Conservation (phyloP, 345 rosid genomes). For the Salix suchowensis region DNA sequence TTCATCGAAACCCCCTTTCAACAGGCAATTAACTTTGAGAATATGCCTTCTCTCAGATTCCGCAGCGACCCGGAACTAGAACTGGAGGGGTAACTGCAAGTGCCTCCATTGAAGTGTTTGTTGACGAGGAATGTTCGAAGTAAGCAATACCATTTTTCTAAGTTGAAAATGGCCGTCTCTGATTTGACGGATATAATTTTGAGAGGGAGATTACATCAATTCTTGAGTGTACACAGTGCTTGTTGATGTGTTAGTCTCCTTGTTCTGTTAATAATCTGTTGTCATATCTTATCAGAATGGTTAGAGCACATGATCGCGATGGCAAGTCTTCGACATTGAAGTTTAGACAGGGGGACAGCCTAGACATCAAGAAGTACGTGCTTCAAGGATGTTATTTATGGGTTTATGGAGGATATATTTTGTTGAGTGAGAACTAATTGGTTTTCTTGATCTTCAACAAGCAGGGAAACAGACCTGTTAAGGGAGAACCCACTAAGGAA, state of each 20-base stretch:
- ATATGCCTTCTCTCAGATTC: constrained; percentile 43
- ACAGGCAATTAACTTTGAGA: constrained; percentile 5
- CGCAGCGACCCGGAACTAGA: constrained; percentile 48
- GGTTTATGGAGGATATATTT: not conserved
- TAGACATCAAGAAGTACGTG: constrained; percentile 45
- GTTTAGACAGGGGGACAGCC: constrained; percentile 35
- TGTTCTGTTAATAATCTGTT: not conserved
- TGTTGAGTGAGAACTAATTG: not conserved
- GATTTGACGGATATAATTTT: not conserved
- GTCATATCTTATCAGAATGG: constrained; percentile 17
- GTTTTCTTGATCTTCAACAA: not conserved
- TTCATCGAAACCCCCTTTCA: not conserved
- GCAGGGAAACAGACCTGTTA: constrained; percentile 74
- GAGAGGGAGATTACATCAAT: not conserved
- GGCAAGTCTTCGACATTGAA: constrained; percentile 34
- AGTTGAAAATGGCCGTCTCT: not conserved
- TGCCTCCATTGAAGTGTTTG: constrained; percentile 65
- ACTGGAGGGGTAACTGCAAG: constrained; percentile 35
- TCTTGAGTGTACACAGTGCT: not conserved
- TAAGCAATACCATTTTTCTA: constrained; percentile 33
- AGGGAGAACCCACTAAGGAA: constrained; percentile 76
- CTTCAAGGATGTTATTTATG: not conserved
- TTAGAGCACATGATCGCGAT: constrained; percentile 3
- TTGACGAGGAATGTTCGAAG: constrained; percentile 68
- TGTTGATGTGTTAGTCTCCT: not conserved